These are phyloP conservation scores for Ophiocordyceps camponoti-saundersi DNA, from an alignment of 2,329 filamentous ascomycete species.

Conservation along the genomic window DNA sequence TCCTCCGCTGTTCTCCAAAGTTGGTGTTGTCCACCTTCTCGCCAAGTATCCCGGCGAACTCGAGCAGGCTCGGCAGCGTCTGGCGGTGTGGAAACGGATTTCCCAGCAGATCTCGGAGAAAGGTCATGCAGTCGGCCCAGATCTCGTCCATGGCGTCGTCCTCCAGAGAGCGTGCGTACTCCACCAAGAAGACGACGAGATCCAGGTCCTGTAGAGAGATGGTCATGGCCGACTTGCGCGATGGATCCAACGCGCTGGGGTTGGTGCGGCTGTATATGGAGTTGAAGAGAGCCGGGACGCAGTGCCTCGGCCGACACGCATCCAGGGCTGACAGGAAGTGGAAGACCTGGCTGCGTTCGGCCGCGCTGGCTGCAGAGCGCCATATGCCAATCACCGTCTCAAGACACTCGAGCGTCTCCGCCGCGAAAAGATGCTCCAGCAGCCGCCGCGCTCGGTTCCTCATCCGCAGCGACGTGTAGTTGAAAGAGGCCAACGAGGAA, in stretches of 20 bases:
- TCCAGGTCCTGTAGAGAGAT: conserved; percentile 71
- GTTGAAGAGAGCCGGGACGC: conserved; percentile 88
- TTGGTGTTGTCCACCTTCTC: conserved; percentile 97
- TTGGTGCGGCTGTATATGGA: conserved; percentile 92
- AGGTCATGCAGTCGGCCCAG: conserved; percentile 85
- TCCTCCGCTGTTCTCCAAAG: conserved; percentile 84
- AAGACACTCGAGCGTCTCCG: conserved; percentile 81
- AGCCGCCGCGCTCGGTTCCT: conserved; percentile 76
- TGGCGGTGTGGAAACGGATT: conserved; percentile 94
- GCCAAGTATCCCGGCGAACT: conserved; percentile 78
- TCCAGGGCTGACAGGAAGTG: conserved; percentile 82
- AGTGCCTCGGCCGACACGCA: conserved; percentile 77
- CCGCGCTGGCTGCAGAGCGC: conserved; percentile 35
- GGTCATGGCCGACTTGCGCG: conserved; percentile 74
- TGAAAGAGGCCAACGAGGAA: conserved; percentile 64
- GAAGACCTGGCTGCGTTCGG: conserved; percentile 49
- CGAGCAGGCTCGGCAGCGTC: conserved; percentile 67
- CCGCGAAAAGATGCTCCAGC: conserved; percentile 81
- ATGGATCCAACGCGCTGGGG: conserved; percentile 58
- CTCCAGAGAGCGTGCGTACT: conserved; percentile 78
- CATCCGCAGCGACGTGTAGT: conserved; percentile 80
- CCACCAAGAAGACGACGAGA: conserved; percentile 73
- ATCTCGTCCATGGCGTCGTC: conserved; percentile 98
- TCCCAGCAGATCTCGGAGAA: conserved; percentile 72
- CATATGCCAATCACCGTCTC: conserved; percentile 83